A percentile compares a stretch with the other conserved stretches of the same genome.
These are phyloP conservation scores for Eimeria acervulina DNA, from an alignment of 169 alveolate genomes.

Conservation along the genomic window DNA sequence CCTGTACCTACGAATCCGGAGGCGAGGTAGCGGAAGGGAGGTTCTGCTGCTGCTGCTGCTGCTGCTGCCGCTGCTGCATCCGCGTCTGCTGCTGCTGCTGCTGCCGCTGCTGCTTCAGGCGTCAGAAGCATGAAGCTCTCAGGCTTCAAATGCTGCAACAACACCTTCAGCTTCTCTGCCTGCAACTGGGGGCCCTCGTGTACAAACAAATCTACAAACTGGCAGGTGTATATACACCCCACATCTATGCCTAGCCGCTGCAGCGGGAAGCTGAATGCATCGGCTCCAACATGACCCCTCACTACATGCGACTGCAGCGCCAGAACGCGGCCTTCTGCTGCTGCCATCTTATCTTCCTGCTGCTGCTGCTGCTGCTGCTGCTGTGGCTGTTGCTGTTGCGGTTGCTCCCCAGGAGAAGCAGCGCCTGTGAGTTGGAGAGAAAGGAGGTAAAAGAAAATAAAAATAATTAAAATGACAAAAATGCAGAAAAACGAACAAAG, in stretches of 20 bases:
- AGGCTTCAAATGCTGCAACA: conserved; percentile 75
- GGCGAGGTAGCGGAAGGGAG: conserved; percentile 22
- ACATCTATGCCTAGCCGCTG: conserved; percentile 86
- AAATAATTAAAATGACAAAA: too few relatives aligned
- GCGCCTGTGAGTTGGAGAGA: too few relatives aligned
- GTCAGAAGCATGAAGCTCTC: neutral
- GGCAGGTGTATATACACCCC: conserved; percentile 86
- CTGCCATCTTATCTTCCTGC: neutral
- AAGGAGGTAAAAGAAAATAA: too few relatives aligned
- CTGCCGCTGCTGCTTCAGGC: too few relatives aligned
- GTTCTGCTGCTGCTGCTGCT: too few relatives aligned
- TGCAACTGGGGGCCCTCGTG: conserved; percentile 85
- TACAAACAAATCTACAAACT: conserved; percentile 79
- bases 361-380: conserved; percentile 18
- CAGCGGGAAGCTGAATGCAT: conserved; percentile 87
- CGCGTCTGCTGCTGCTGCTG: too few relatives aligned
- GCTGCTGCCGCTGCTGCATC: too few relatives aligned
- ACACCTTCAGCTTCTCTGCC: conserved; percentile 77
- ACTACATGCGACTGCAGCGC: conserved; percentile 88
- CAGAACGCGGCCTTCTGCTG: conserved; percentile 60
- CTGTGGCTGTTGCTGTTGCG: neutral
- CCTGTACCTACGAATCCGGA: conserved; percentile 75
- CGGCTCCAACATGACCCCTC: conserved; percentile 87
- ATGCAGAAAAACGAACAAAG: too few relatives aligned
- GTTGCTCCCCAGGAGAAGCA: neutral